Conservation (phyloP, 345 rosid genomes). For the Hibiscus syriacus region DNA sequence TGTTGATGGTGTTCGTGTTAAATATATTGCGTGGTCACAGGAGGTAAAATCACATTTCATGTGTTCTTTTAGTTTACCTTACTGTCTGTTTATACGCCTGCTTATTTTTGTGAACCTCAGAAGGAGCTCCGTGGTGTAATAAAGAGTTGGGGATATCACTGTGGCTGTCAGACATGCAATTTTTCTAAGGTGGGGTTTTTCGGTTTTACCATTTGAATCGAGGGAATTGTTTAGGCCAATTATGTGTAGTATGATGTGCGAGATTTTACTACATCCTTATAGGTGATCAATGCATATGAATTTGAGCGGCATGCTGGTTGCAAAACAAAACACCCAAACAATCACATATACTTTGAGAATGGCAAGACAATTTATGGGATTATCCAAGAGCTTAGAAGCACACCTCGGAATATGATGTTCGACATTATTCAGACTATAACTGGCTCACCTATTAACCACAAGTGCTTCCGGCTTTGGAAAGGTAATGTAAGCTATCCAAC, state of each 20-base stretch:
- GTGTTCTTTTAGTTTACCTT: neutral
- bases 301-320: slow-evolving; percentile 60
- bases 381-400: slow-evolving; percentile 55
- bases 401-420: slow-evolving; percentile 47
- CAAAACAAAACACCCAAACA: slow-evolving; percentile 58
- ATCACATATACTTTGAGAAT: slow-evolving; percentile 54
- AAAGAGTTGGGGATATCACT: slow-evolving; percentile 46
- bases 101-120: slow-evolving; percentile 24
- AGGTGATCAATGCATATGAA: slow-evolving; percentile 49
- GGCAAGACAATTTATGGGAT: slow-evolving; percentile 55
- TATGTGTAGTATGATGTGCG: neutral
- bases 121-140: slow-evolving; percentile 49
- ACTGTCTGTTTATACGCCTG: slow-evolving; percentile 13
- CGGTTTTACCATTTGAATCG: neutral
- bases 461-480: slow-evolving; percentile 52
- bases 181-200: slow-evolving; percentile 38
- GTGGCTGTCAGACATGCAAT: slow-evolving; percentile 49
- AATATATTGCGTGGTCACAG: slow-evolving; percentile 45
- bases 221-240: neutral
- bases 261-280: neutral
- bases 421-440: slow-evolving; percentile 46
- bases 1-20: slow-evolving; percentile 56
- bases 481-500: slow-evolving; percentile 22
- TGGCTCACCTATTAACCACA: slow-evolving; percentile 50
- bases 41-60: slow-evolving; percentile 32